Evolutionary conservation across 768 basidiomycete species (phyloP).

Genomic region (Kwoniella dejecticola): DNA sequence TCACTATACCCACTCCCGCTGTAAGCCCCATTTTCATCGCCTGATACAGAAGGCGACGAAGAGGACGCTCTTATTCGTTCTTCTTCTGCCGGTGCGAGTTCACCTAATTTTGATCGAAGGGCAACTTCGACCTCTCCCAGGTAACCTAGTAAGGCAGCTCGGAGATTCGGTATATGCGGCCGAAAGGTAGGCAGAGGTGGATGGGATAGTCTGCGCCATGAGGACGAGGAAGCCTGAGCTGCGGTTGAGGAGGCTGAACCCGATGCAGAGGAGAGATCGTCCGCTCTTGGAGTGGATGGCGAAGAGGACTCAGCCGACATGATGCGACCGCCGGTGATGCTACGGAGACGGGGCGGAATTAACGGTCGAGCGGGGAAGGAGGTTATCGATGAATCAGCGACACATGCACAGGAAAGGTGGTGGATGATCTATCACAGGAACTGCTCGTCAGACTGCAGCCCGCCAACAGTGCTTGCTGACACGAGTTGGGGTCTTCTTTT

Average conservation of each 20-base stretch:
- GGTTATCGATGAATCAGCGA: no score
- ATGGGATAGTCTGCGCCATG: constrained; percentile 31
- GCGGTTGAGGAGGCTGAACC: not conserved
- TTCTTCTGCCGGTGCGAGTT: constrained; percentile 3
- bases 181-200: constrained; percentile 32
- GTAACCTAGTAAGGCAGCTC: constrained; percentile 51
- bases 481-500: no score
- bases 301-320: no score
- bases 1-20: not conserved
- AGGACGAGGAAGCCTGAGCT: constrained; percentile 19
- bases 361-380: no score
- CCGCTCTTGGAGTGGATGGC: no score
- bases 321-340: no score
- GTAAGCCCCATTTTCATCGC: not conserved
- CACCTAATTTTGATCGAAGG: constrained; percentile 33
- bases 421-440: no score
- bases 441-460: no score
- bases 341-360: no score
- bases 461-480: no score
- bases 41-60: constrained; percentile 14
- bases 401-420: no score
- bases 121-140: constrained; percentile 50
- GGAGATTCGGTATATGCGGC: constrained; percentile 34
- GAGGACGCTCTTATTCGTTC: constrained; percentile 16
- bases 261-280: not conserved